Evolutionary conservation across 139 green algal species (phyloP), one percentile per base, ranked within the genome.

Genomic region (Pseudopediastrum boryanum): DNA sequence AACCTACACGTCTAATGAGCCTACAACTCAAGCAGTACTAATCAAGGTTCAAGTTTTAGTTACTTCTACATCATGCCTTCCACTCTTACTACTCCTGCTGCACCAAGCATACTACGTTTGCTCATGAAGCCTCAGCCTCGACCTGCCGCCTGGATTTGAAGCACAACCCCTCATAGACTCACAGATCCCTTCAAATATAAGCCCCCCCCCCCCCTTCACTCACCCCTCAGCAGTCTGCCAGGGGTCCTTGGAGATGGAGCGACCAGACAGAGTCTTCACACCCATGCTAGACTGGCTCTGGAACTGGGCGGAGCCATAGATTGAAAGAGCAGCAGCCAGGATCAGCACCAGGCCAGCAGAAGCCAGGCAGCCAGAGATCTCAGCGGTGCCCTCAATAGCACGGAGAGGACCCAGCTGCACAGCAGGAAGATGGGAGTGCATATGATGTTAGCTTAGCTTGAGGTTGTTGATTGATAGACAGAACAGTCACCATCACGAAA

Each of bases 181-280:
- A 61, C 50, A 61, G 23, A 61, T 61, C 21, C 50, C 19, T 13
- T 31, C 61, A 13, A 70, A 19, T 13, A n/a, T n/a, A n/a, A n/a
- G n/a, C n/a, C n/a, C n/a, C n/a, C n/a, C n/a, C n/a, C n/a, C n/a
- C n/a, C 16, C 2, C 25, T 4, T 19, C 1, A 38, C 88, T 84
- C 70, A 91, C 85, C 89, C 93, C 25, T 96, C 86, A 39, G 87
- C 69, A 66, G 83, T 87, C 88, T 95, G 92, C 59, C 97, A 89
- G 29, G 90, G 85, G 82, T 98, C 94, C 10, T 71, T 46, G n/a
- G 82, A 44, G 12, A 97, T 77, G 44, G 84, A 83, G 77, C 95
- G 88, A 81, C 95, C 94, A 41, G 92, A 94, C 42, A 99, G 90
- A 2, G 96, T 99, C 93, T 99, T 98, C n/a, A 95, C 84, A 66